A percentile compares a stretch with the other conserved stretches of the same genome.
Conservation (phyloP, 495 filamentous ascomycete species). For the Penicillium bovifimosum region DNA sequence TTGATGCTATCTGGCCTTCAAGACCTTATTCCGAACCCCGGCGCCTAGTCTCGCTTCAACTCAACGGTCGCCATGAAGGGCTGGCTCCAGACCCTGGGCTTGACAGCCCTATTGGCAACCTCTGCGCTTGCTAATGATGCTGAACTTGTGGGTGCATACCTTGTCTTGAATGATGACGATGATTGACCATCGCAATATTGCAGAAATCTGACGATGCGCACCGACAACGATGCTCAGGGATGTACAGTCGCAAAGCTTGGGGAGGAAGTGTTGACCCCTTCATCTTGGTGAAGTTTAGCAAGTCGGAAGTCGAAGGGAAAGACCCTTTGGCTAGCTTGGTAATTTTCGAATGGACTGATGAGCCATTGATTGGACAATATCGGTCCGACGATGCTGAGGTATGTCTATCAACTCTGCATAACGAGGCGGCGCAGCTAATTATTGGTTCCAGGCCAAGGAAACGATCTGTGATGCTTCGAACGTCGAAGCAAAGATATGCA, state of each 20-base stretch:
- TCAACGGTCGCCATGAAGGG: conserved; percentile 46
- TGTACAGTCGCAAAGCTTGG: conserved; percentile 92
- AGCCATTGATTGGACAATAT: conserved; percentile 62
- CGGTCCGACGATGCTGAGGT: conserved; percentile 33
- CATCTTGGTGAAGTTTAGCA: conserved; percentile 77
- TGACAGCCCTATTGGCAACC: conserved; percentile 48
- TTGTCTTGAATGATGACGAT: not conserved
- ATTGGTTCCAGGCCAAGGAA: conserved; percentile 46
- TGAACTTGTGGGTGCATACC: conserved; percentile 47
- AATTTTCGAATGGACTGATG: conserved; percentile 91
- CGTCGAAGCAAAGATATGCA: conserved; percentile 65
- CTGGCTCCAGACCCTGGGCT: conserved; percentile 45
- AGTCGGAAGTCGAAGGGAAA: conserved; percentile 47
- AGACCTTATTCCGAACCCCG: conserved; percentile 14
- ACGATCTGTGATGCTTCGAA: conserved; percentile 69
- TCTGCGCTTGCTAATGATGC: conserved; percentile 55
- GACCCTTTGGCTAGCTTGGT: conserved; percentile 79
- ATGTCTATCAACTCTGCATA: not conserved
- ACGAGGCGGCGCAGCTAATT: conserved; percentile 11
- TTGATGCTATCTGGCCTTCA: conserved; percentile 13
- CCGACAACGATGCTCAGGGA: conserved; percentile 87
- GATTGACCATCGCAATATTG: conserved; percentile 8
- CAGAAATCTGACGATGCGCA: conserved; percentile 72
- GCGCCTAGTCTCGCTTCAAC: conserved; percentile 28
- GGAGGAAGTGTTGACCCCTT: conserved; percentile 83